A percentile compares a stretch with the other conserved stretches of the same genome.
phyloP scores from a whole-genome alignment of 2,329 filamentous ascomycete species.

The Hyphodiscus sp. region DNA sequence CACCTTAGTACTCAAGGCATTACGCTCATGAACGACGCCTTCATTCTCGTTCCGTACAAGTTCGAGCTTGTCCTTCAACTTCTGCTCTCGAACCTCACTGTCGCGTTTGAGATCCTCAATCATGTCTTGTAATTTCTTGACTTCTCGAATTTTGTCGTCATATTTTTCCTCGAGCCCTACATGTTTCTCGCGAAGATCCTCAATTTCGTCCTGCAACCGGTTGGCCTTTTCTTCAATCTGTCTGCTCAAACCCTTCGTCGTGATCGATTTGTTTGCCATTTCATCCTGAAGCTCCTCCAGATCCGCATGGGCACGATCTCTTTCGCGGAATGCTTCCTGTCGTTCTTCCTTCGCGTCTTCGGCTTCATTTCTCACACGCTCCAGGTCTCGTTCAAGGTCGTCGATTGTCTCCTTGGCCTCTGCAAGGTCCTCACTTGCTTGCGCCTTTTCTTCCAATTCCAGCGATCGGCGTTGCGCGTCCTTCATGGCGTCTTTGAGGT shows the following conservation, averaged over 20 bases:
- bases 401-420: conserved; percentile 40
- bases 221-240: conserved; percentile 67
- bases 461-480: conserved; percentile 43
- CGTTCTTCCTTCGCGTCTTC: conserved; percentile 49
- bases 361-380: conserved; percentile 46
- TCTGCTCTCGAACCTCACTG: conserved; percentile 27
- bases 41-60: conserved; percentile 36
- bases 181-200: conserved; percentile 42
- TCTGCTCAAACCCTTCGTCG: conserved; percentile 65
- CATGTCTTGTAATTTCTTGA: conserved; percentile 36
- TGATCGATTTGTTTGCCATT: conserved; percentile 71
- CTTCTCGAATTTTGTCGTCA: conserved; percentile 36
- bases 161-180: conserved; percentile 35
- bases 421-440: conserved; percentile 38
- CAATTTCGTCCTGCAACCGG: conserved; percentile 61
- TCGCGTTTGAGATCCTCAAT: conserved; percentile 30
- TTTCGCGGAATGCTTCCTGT: conserved; percentile 46
- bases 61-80: conserved; percentile 37
- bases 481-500: conserved; percentile 54
- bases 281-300: conserved; percentile 67
- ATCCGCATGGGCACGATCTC: conserved; percentile 51
- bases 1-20: conserved; percentile 10
- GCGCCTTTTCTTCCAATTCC: conserved; percentile 52
- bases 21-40: conserved; percentile 13
- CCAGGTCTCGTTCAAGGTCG: conserved; percentile 49